phyloP scores from a whole-genome alignment of 768 basidiomycete genomes.

The Xerocomus potaroensis region DNA sequence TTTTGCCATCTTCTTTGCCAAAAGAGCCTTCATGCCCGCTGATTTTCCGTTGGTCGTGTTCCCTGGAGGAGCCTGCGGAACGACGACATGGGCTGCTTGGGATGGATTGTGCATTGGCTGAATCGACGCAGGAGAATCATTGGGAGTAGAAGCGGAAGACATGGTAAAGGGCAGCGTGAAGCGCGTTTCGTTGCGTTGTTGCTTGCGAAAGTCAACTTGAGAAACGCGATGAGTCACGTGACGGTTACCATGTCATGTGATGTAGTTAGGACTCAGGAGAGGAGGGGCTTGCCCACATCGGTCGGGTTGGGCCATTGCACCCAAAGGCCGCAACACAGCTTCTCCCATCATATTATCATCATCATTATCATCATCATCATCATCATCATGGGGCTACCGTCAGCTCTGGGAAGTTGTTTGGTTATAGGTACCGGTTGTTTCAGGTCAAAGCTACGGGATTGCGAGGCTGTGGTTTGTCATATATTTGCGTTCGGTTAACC shows the following conservation, averaged over 20 bases:
- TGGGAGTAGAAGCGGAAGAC: conserved; percentile 53
- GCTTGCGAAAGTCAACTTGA: conserved; percentile 24
- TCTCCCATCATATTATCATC: too few species aligned
- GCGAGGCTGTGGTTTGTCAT: not conserved
- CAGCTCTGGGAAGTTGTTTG: too few species aligned
- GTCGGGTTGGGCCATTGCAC: too few species aligned
- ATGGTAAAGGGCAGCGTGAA: conserved; percentile 36
- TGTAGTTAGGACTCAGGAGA: too few species aligned
- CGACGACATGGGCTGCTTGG: conserved; percentile 71
- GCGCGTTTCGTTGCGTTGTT: conserved; percentile 3
- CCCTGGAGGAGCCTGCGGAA: conserved; percentile 78
- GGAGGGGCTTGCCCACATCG: too few species aligned
- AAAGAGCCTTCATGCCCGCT: conserved; percentile 85
- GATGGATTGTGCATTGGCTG: conserved; percentile 85
- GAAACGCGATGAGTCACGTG: conserved; percentile 31
- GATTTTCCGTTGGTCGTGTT: conserved; percentile 51
- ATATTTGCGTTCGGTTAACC: conserved; percentile 23
- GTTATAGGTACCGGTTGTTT: too few species aligned
- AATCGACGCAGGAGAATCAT: conserved; percentile 65
- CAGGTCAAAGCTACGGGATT: too few species aligned
- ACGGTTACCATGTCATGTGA: conserved; percentile 9
- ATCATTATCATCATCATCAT: too few species aligned
- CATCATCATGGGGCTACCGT: too few species aligned
- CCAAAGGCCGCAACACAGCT: too few species aligned
- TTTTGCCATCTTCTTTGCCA: conserved; percentile 93